These are phyloP conservation scores for Aspergillus calidoustus DNA, from an alignment of 2,329 filamentous ascomycete genomes.

Conservation along the genomic window DNA sequence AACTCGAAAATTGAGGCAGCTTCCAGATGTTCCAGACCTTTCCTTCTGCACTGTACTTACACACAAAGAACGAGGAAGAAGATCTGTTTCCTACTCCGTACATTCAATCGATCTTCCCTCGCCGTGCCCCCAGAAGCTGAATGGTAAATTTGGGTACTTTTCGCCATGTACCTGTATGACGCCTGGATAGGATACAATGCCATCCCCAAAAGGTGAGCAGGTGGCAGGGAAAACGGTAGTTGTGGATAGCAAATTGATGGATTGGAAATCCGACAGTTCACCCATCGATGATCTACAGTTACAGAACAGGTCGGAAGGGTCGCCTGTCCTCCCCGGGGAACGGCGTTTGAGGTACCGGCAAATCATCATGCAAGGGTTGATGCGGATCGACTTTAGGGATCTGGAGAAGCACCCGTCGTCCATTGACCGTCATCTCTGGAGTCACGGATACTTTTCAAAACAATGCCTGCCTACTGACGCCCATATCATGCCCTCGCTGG, in stretches of 20 bases:
- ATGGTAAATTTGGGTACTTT: constrained; percentile 15
- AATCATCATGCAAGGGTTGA: constrained; percentile 24
- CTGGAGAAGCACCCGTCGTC: constrained; percentile 1
- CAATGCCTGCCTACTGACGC: background rate
- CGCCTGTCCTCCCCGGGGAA: constrained; percentile 18
- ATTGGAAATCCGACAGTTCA: constrained; percentile 19
- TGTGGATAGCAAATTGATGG: constrained; percentile 21
- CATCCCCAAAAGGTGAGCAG: background rate
- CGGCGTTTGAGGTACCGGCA: constrained; percentile 2
- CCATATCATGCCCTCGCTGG: background rate
- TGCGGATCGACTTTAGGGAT: constrained; percentile 21
- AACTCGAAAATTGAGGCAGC: background rate
- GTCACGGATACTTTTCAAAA: background rate
- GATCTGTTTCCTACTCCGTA: constrained; percentile 1
- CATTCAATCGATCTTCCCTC: constrained; percentile 26
- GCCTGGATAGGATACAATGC: background rate
- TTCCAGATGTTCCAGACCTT: background rate
- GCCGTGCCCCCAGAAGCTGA: constrained; percentile 19
- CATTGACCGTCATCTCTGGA: background rate
- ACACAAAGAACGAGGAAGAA: background rate
- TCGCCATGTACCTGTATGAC: constrained; percentile 11
- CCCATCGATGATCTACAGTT: constrained; percentile 15
- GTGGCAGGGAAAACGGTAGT: constrained; percentile 3
- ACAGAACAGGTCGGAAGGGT: constrained; percentile 2
- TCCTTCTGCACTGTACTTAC: constrained; percentile 12